Conservation (phyloP, 345 rosid species). For the Linum usitatissimum region DNA sequence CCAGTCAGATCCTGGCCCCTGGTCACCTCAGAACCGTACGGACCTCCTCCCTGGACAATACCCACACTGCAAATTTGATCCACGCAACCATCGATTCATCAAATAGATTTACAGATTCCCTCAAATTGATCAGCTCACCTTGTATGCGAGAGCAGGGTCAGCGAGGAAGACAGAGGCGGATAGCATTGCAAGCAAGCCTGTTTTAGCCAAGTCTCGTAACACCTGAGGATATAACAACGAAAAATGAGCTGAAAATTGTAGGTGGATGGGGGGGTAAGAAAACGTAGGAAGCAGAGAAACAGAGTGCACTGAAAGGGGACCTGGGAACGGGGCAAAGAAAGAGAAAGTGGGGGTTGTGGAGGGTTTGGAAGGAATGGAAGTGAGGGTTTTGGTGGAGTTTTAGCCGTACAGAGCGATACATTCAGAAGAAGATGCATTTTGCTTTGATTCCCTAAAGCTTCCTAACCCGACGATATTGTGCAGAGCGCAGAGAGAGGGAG, state of each 20-base stretch:
- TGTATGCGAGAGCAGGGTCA: slow-evolving; percentile 80
- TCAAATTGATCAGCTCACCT: slow-evolving; percentile 25
- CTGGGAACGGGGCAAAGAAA: slow-evolving; percentile 2
- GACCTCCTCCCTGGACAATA: slow-evolving; percentile 66
- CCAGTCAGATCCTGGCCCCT: slow-evolving; percentile 90
- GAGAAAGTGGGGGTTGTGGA: not conserved
- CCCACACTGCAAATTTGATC: slow-evolving; percentile 10
- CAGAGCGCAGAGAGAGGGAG: not conserved
- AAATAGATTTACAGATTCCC: too few species aligned
- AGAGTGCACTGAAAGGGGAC: slow-evolving; percentile 1
- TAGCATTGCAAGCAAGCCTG: slow-evolving; percentile 46
- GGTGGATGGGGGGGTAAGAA: not conserved
- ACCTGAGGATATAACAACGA: slow-evolving; percentile 13
- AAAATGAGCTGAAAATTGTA: not conserved
- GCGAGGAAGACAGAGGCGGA: slow-evolving; percentile 58
- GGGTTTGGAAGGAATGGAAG: slow-evolving; percentile 17
- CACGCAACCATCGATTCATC: too few species aligned
- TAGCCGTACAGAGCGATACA: slow-evolving; percentile 28
- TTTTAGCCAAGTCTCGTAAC: slow-evolving; percentile 26
- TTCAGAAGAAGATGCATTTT: slow-evolving; percentile 13
- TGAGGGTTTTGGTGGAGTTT: slow-evolving; percentile 25
- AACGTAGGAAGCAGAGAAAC: not conserved
- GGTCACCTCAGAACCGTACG: slow-evolving; percentile 79
- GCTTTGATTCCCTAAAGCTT: not conserved
- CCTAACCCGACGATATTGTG: not conserved